A percentile compares a stretch with the other conserved stretches of the same genome.
phyloP scores from a whole-genome alignment of 345 rosid genomes.

The Populus nigra region DNA sequence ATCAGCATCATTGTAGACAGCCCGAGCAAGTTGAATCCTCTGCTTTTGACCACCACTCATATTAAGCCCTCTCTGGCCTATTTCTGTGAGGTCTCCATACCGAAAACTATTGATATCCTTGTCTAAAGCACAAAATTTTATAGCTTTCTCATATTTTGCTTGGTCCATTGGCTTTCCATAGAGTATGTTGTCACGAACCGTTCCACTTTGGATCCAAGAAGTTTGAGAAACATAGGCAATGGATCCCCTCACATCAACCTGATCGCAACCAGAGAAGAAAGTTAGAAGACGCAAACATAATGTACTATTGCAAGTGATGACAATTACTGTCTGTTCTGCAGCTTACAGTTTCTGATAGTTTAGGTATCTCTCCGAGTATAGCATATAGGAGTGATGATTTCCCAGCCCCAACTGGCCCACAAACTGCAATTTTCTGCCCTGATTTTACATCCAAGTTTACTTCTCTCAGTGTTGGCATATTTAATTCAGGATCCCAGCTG shows the following conservation, averaged over 20 bases:
- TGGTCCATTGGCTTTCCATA: conserved; percentile 21
- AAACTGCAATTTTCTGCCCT: conserved; percentile 64
- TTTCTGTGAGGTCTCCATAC: conserved; percentile 56
- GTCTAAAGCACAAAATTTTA: conserved; percentile 52
- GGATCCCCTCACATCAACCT: conserved; percentile 50
- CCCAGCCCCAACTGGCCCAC: conserved; percentile 75
- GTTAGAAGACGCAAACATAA: background rate
- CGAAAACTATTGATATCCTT: conserved; percentile 55
- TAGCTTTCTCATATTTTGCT: conserved; percentile 31
- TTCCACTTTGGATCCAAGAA: conserved; percentile 86
- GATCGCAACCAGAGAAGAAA: background rate
- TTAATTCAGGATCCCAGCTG: conserved; percentile 50
- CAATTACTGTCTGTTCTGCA: background rate
- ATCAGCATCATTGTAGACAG: conserved; percentile 61
- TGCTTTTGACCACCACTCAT: conserved; percentile 90
- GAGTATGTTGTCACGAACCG: conserved; percentile 39
- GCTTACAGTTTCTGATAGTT: conserved; percentile 41
- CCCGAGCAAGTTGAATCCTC: conserved; percentile 73
- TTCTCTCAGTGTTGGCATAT: conserved; percentile 43
- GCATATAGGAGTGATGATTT: conserved; percentile 67
- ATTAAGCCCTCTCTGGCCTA: conserved; percentile 80
- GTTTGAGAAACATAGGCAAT: conserved; percentile 72
- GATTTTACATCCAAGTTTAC: conserved; percentile 42
- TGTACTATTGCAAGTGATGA: background rate
- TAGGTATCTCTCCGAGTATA: conserved; percentile 68